Base-by-base conservation (phyloP, 1,284 basidiomycete species). In the Ustilago tritici region DNA sequence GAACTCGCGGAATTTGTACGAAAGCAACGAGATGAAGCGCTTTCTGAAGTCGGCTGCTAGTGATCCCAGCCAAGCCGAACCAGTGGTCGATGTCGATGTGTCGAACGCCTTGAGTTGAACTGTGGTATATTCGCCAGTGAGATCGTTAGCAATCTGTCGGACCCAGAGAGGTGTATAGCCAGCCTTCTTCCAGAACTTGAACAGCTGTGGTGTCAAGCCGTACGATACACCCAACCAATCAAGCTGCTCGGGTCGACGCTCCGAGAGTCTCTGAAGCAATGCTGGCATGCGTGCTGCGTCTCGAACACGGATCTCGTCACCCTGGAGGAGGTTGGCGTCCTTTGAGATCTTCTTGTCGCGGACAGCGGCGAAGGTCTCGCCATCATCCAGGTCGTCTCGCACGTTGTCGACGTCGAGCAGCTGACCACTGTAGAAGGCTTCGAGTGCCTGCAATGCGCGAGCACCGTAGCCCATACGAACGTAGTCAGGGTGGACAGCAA, bases 171-270 rank as follows among this genome's bases (percentile, higher is more conserved):
- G 97, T 0, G 93, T 90, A 86, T 93, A 99, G 15, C 94, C 94
- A 1, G 92, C 91, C 43, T 93, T 91, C 88, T 98, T 98, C 97
- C 97, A 99, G 88, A 99, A 99, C 89, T 93, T 89, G 61, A 99
- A 90, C 1, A 99, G 89, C 79, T 91, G 91, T 3, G 93, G 90
- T 0, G 96, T 98, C 56, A 99, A 88, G 11, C 97, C 97, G 85
- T 97, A 99, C 34, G 94, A 96, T 0, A 98, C 96, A 53, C 97
- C 96, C 7, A 99, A 89, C 87, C 97, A 99, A 87, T 99, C 96
- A 38, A 99, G 89, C 52, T 88, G 89, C 84, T 98, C 95, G 0
- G 97, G 96, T 86, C 92, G 93, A 43, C 92, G 90, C 86, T 98
- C 95, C 1, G 93, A 92, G 8, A 99, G 89, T 3, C 95, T 91